Percentiles rank a stretch among this genome's conserved stretches.
Evolutionary conservation across 192 early-diverging fungal genomes (phyloP).

Genomic region (Gigaspora rosea): DNA sequence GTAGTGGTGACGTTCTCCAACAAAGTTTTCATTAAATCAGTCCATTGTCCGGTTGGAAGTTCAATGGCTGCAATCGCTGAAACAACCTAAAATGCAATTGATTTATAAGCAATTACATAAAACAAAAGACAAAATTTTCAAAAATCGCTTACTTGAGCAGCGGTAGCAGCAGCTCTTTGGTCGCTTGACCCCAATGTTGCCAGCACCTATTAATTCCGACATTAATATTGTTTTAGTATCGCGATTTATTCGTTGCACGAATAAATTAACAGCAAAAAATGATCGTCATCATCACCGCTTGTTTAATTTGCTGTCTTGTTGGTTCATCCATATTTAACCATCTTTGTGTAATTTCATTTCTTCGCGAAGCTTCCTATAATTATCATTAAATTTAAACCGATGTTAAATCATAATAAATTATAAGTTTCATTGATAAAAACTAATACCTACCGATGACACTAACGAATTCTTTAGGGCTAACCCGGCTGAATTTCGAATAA

Average conservation of each 20-base stretch:
- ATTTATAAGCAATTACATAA: background rate
- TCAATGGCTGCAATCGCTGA: constrained; percentile 94
- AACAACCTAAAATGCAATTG: constrained; percentile 58
- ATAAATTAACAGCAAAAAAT: background rate
- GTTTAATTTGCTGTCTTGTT: constrained; percentile 71
- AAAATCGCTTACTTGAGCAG: constrained; percentile 63
- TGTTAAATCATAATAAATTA: too few relatives aligned
- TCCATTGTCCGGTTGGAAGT: constrained; percentile 85
- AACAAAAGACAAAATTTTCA: background rate
- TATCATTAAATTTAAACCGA: background rate
- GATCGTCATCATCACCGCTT: constrained; percentile 40
- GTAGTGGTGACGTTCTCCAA: constrained; percentile 72
- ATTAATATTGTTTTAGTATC: constrained; percentile 8
- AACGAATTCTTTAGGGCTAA: constrained; percentile 93
- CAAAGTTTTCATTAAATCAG: constrained; percentile 80
- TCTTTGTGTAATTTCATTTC: constrained; percentile 38
- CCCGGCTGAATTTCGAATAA: constrained; percentile 81
- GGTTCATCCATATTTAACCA: constrained; percentile 65
- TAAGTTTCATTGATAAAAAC: background rate
- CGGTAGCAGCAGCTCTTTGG: constrained; percentile 59
- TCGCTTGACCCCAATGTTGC: constrained; percentile 57
- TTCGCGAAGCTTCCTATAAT: constrained; percentile 2
- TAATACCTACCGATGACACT: constrained; percentile 49
- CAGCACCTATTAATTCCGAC: constrained; percentile 43
- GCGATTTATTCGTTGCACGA: too few relatives aligned